Conservation (phyloP, 208 protist genomes). For the Naegleria fowleri region DNA sequence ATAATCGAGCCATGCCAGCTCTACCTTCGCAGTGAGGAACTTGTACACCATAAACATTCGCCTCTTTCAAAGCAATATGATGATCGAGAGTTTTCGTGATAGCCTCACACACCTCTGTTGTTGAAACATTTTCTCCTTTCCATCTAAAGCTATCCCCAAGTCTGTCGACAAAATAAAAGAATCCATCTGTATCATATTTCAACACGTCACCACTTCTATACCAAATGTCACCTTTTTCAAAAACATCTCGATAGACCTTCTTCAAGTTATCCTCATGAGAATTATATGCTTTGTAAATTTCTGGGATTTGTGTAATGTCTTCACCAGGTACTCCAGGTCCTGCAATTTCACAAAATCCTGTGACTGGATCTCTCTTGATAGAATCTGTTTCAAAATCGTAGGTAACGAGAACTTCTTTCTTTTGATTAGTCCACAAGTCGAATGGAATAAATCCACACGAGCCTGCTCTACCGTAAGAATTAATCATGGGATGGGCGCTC, state of each 20-base stretch:
- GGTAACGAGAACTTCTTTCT: constrained; percentile 39
- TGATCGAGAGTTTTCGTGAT: constrained; percentile 39
- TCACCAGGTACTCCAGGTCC: constrained; percentile 41
- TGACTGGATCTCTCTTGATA: constrained; percentile 47
- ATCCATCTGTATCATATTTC: constrained; percentile 52
- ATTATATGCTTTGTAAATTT: constrained; percentile 60
- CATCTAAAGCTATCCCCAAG: constrained; percentile 69
- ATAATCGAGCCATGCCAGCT: not conserved
- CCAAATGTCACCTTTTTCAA: constrained; percentile 53
- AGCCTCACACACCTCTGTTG: constrained; percentile 58
- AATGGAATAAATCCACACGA: constrained; percentile 47
- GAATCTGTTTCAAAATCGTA: constrained; percentile 52
- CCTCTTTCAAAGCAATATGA: constrained; percentile 46
- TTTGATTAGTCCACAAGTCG: constrained; percentile 50
- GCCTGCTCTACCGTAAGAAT: constrained; percentile 53
- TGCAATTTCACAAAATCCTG: constrained; percentile 45
- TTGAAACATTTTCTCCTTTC: constrained; percentile 72
- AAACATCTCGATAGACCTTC: constrained; percentile 53
- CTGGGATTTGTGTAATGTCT: not conserved
- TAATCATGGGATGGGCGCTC: constrained; percentile 51
- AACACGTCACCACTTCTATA: constrained; percentile 65
- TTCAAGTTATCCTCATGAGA: constrained; percentile 42
- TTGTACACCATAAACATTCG: constrained; percentile 60
- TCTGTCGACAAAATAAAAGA: constrained; percentile 64
- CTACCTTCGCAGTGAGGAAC: constrained; percentile 54